A percentile compares a stretch with the other conserved stretches of the same genome.
Evolutionary conservation across 2,329 filamentous ascomycete genomes (phyloP).

Genomic region (Trichoderma sp.): DNA sequence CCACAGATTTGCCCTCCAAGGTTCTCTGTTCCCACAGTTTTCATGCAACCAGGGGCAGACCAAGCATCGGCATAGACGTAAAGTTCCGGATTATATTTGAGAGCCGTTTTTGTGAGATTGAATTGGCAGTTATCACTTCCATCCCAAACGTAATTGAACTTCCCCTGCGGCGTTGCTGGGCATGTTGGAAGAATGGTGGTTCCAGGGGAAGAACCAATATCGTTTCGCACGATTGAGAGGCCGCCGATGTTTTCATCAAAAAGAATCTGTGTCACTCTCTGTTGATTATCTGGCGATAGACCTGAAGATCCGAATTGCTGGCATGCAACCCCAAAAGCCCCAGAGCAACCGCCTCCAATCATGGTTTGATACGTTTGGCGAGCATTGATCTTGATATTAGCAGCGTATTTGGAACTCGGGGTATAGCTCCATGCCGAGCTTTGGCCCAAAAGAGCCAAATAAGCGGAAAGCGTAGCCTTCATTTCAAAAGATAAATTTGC

Average conservation of each 20-base stretch:
- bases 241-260: slow-evolving; percentile 23
- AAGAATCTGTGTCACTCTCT: slow-evolving; percentile 17
- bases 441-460: background rate
- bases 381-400: slow-evolving; percentile 14
- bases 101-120: slow-evolving; percentile 21
- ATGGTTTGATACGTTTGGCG: slow-evolving; percentile 18
- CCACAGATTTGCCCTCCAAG: slow-evolving; percentile 21
- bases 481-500: background rate
- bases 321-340: slow-evolving; percentile 18
- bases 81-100: slow-evolving; percentile 5
- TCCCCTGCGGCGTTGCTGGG: slow-evolving; percentile 8
- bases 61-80: slow-evolving; percentile 20
- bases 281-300: slow-evolving; percentile 9
- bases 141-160: slow-evolving; percentile 24
- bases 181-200: slow-evolving; percentile 22
- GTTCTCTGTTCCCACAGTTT: slow-evolving; percentile 21
- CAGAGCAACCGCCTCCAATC: slow-evolving; percentile 21
- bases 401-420: background rate
- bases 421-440: slow-evolving; percentile 15
- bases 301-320: slow-evolving; percentile 19
- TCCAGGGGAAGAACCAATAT: slow-evolving; percentile 15
- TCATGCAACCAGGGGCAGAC: slow-evolving; percentile 24
- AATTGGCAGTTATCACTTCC: slow-evolving; percentile 21
- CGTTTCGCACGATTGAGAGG: slow-evolving; percentile 19
- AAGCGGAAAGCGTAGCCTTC: background rate